Percentiles rank a stretch among this genome's conserved stretches.
Conservation (phyloP, 495 filamentous ascomycete species). For the Penicillium manginii region DNA sequence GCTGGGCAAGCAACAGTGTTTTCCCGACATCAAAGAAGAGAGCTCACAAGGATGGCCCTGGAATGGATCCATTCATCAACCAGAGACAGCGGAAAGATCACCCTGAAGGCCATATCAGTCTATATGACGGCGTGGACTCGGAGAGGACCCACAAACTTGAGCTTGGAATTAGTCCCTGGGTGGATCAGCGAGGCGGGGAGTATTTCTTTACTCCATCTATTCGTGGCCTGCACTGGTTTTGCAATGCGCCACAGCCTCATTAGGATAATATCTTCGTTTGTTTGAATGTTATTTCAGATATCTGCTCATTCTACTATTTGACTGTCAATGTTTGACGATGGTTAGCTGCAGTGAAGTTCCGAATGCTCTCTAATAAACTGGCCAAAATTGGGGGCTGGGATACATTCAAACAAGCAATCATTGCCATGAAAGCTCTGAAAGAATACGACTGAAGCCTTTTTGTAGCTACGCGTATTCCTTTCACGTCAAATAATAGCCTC, state of each 20-base stretch:
- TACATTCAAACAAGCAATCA: no score
- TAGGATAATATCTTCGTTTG: background rate
- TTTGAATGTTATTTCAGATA: no score
- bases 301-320: no score
- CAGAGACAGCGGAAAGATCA: slow-evolving; percentile 24
- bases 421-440: no score
- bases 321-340: no score
- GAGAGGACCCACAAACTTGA: slow-evolving; percentile 12
- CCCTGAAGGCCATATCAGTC: slow-evolving; percentile 18
- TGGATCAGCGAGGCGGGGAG: slow-evolving; percentile 25
- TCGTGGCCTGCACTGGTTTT: slow-evolving; percentile 5
- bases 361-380: no score
- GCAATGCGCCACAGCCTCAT: background rate
- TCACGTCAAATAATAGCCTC: no score
- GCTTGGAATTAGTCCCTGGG: slow-evolving; percentile 17
- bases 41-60: slow-evolving; percentile 12
- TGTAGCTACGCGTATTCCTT: no score
- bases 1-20: slow-evolving; percentile 29
- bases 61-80: slow-evolving; percentile 26
- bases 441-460: no score
- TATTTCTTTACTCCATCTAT: slow-evolving; percentile 32
- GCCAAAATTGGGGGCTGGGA: no score
- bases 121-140: slow-evolving; percentile 13
- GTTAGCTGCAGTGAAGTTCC: no score
- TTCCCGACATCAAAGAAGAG: slow-evolving; percentile 18